phyloP scores from a whole-genome alignment of 345 rosid genomes.

The Chamaenerion angustifolium region DNA sequence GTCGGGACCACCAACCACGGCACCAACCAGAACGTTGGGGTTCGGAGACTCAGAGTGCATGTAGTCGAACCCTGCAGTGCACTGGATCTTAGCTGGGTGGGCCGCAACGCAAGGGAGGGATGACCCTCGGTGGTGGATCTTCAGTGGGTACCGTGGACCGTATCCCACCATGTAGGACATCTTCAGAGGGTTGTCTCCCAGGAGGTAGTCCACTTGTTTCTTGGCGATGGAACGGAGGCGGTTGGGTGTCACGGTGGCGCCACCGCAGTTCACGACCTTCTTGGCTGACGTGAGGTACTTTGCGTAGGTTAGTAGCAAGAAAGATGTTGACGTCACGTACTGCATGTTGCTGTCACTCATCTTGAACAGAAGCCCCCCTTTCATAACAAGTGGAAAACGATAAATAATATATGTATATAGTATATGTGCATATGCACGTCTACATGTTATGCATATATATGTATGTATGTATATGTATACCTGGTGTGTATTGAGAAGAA shows the following conservation, averaged over 20 bases:
- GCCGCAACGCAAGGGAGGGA: slow-evolving; percentile 59
- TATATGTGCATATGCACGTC: too few relatives aligned
- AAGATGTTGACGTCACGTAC: slow-evolving; percentile 52
- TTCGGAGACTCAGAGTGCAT: slow-evolving; percentile 60
- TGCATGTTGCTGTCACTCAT: slow-evolving; percentile 61
- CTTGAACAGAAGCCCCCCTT: slow-evolving; percentile 73
- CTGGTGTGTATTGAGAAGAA: slow-evolving; percentile 64
- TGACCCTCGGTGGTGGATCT: slow-evolving; percentile 92
- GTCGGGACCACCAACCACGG: slow-evolving; percentile 89
- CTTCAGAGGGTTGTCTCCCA: slow-evolving; percentile 76
- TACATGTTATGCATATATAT: too few relatives aligned
- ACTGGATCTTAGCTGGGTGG: slow-evolving; percentile 62
- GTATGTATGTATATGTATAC: slow-evolving; percentile 10
- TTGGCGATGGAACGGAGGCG: slow-evolving; percentile 38
- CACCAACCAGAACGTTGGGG: slow-evolving; percentile 79
- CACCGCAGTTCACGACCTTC: slow-evolving; percentile 32
- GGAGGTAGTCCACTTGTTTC: slow-evolving; percentile 72
- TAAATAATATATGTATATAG: too few relatives aligned
- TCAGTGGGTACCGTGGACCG: slow-evolving; percentile 60
- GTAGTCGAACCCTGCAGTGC: slow-evolving; percentile 54
- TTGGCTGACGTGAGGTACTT: slow-evolving; percentile 41
- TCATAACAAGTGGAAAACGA: slow-evolving; percentile 1
- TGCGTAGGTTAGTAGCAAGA: slow-evolving; percentile 54
- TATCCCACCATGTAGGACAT: slow-evolving; percentile 98
- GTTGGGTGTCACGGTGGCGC: slow-evolving; percentile 28